Percentiles rank a stretch among this genome's conserved stretches.
Evolutionary conservation across 306 rosid species (phyloP).

Genomic region (Cyamopsis tetragonoloba): DNA sequence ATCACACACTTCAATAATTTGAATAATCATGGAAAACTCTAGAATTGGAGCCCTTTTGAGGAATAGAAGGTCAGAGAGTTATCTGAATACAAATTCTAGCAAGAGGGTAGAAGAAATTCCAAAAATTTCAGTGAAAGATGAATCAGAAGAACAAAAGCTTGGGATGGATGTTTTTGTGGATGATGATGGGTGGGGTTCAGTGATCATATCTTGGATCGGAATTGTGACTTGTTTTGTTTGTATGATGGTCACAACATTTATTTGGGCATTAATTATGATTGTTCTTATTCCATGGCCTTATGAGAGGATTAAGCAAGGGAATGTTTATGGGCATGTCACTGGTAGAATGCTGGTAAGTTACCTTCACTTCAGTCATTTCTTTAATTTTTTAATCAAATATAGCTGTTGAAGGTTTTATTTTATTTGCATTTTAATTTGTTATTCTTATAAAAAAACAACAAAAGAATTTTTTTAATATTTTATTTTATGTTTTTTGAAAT

Average conservation of each 20-base stretch:
- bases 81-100: constrained; percentile 35
- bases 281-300: constrained; percentile 61
- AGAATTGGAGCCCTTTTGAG: constrained; percentile 44
- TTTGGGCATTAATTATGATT: constrained; percentile 56
- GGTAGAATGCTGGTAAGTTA: constrained; percentile 59
- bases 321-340: constrained; percentile 61
- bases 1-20: neutral
- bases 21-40: constrained; percentile 21
- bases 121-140: constrained; percentile 30
- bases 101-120: constrained; percentile 29
- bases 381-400: too few relatives aligned
- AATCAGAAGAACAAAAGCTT: constrained; percentile 8
- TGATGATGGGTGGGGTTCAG: constrained; percentile 44
- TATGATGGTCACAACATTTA: constrained; percentile 53
- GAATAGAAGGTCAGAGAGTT: constrained; percentile 48
- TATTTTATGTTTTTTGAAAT: too few relatives aligned
- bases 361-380: neutral
- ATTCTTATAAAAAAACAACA: too few relatives aligned
- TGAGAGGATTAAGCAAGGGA: constrained; percentile 57
- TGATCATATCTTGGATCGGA: constrained; percentile 43
- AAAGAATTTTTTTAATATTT: too few relatives aligned
- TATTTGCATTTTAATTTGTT: too few relatives aligned
- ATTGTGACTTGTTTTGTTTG: constrained; percentile 44
- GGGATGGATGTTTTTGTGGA: constrained; percentile 20
- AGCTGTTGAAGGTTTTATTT: neutral